Base-by-base conservation (phyloP, 2,329 filamentous ascomycete genomes). In the Aureobasidium subglaciale region DNA sequence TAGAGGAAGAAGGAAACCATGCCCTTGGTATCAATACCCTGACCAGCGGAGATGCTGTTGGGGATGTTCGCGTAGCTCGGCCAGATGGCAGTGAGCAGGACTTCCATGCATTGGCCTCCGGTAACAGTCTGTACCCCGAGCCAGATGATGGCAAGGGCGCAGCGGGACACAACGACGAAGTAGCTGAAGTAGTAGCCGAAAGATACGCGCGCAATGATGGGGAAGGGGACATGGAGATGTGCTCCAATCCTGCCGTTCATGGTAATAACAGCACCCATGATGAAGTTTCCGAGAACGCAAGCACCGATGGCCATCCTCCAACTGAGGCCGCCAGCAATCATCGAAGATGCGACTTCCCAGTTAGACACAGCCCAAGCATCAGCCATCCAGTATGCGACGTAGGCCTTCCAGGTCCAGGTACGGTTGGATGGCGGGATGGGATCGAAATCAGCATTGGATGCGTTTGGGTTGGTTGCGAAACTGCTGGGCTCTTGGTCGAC, bases 101-200 rank as follows among this genome's bases (percentile, higher is more conserved):
- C 75, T 16, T 71, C 70, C 2, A 80, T 70, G 0, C 74, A 73
- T 57, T 80, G 77, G 0, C 78, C 82, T 0, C 83, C 83, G 60
- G 83, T 84, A 61, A 82, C 81, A 30, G 78, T 80, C 61, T 86
- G 82, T 9, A 54, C 49, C 1, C 56, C 50, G 15, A 50, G 68
- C 84, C 78, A 80, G 65, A 81, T 78, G 18, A 79, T 63, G 5
- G 77, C 78, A 4, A 82, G 71, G 34, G 82, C 74, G 16, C 75
- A 71, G 10, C 79, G 73, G 0, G 77, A 79, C 5, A 81, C 61
- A 45, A 82, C 76, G 11, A 78, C 73, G 24, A 81, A 66, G 63
- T 81, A 81, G 22, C 74, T 76, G 46, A 78, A 78, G 71, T 75
- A 79, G 63, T 81, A 79, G 0, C 78, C 79, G 75, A 78, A 82